Conservation (phyloP, 129 eudicot species). For the Saposhnikovia divaricata region DNA sequence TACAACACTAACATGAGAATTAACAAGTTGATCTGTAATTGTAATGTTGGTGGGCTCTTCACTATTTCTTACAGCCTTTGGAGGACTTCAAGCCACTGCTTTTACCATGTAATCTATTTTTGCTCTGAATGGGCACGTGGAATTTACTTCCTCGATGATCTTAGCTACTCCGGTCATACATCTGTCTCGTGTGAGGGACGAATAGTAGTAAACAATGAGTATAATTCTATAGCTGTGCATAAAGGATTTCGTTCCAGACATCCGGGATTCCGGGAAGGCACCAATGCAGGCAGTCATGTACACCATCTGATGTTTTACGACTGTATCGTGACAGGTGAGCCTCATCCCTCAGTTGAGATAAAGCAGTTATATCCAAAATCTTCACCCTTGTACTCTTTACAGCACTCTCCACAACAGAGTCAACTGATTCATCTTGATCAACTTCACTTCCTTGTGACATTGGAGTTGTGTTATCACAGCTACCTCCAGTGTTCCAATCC, state of each 20-base stretch:
- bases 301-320: slow-evolving; percentile 26
- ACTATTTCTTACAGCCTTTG: not conserved
- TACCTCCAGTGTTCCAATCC: slow-evolving; percentile 56
- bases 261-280: slow-evolving; percentile 56
- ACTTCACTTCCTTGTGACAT: slow-evolving; percentile 31
- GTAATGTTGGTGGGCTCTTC: not conserved
- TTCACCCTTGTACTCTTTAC: slow-evolving; percentile 38
- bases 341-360: slow-evolving; percentile 45
- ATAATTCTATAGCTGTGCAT: slow-evolving; percentile 33
- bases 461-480: slow-evolving; percentile 42
- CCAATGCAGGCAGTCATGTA: slow-evolving; percentile 59
- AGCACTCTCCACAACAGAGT: slow-evolving; percentile 33
- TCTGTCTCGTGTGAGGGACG: not conserved
- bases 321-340: slow-evolving; percentile 38
- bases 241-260: slow-evolving; percentile 49
- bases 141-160: not conserved
- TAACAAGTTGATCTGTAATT: not conserved
- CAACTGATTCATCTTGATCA: slow-evolving; percentile 30
- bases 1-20: not conserved
- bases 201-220: not conserved
- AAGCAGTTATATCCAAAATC: slow-evolving; percentile 46
- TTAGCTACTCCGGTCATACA: not conserved
- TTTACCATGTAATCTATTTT: not conserved
- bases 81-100: not conserved
- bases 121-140: not conserved